These are phyloP conservation scores for Huntiella decipiens DNA, from an alignment of 2,329 filamentous ascomycete species.

Conservation along the genomic window DNA sequence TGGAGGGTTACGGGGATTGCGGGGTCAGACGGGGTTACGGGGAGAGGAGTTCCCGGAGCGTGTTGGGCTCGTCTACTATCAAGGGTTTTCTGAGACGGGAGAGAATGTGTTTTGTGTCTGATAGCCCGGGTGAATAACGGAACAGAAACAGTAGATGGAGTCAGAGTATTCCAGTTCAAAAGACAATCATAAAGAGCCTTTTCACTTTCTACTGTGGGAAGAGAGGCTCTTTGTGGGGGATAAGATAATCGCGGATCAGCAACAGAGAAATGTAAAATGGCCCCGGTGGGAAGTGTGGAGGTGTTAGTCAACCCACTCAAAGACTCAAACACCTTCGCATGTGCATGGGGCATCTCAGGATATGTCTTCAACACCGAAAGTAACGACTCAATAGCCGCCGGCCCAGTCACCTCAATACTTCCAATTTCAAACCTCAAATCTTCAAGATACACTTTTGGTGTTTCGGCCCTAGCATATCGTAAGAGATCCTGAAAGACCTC, in stretches of 20 bases:
- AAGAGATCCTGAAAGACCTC: slow-evolving; percentile 47
- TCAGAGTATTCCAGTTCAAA: slow-evolving; percentile 40
- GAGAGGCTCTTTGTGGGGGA: slow-evolving; percentile 42
- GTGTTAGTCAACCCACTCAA: slow-evolving; percentile 46
- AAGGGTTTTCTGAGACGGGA: slow-evolving; percentile 61
- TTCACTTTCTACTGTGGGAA: slow-evolving; percentile 15
- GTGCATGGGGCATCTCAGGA: slow-evolving; percentile 22
- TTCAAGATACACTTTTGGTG: slow-evolving; percentile 42
- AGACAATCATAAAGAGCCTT: slow-evolving; percentile 37
- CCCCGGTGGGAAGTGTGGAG: slow-evolving; percentile 47
- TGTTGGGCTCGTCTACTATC: slow-evolving; percentile 53
- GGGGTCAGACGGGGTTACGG: slow-evolving; percentile 42
- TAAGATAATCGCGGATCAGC: slow-evolving; percentile 66
- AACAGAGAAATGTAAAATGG: slow-evolving; percentile 52
- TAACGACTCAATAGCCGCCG: slow-evolving; percentile 62
- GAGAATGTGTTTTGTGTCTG: slow-evolving; percentile 44
- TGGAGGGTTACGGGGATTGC: slow-evolving; percentile 60
- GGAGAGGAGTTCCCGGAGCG: slow-evolving; percentile 42
- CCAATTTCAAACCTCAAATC: slow-evolving; percentile 51
- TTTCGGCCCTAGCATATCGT: slow-evolving; percentile 37
- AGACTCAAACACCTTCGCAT: slow-evolving; percentile 30
- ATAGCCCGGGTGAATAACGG: slow-evolving; percentile 41
- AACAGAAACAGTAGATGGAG: slow-evolving; percentile 16
- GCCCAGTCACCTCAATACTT: slow-evolving; percentile 39
- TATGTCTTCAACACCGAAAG: slow-evolving; percentile 39